phyloP scores from a whole-genome alignment of 1,139 yeast species.

The Ogataea hybrid region DNA sequence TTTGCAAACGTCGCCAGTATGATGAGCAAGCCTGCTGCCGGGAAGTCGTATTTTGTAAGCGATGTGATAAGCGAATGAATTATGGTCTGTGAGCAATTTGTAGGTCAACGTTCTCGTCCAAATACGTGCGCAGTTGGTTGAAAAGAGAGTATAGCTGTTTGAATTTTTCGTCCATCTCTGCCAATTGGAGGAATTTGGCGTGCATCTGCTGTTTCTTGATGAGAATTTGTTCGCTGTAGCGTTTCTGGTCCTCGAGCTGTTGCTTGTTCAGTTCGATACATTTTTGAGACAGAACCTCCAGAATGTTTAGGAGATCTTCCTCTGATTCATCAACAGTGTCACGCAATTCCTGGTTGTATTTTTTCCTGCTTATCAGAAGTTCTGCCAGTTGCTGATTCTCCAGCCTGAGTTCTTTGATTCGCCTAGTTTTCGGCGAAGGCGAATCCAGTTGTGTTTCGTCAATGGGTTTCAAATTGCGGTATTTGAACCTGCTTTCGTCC shows the following conservation, averaged over 20 bases:
- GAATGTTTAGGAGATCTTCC: conserved; percentile 17
- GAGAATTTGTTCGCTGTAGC: conserved; percentile 10
- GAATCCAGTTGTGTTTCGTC: neutral
- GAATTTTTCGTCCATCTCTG: conserved; percentile 15
- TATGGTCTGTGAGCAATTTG: neutral
- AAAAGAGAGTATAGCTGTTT: conserved; percentile 15
- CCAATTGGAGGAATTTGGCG: conserved; percentile 16
- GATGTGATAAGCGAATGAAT: neutral
- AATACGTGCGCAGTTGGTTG: conserved; percentile 5
- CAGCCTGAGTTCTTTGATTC: conserved; percentile 7
- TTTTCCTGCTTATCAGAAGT: conserved; percentile 19
- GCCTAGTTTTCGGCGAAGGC: neutral
- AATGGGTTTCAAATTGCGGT: neutral
- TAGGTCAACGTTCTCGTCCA: conserved; percentile 1
- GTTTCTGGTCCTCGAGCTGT: conserved; percentile 13
- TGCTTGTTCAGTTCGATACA: conserved; percentile 12
- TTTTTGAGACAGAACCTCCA: conserved; percentile 17
- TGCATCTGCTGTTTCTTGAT: conserved; percentile 15
- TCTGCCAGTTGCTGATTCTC: conserved; percentile 18
- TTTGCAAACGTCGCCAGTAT: conserved; percentile 35
- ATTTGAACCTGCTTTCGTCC: conserved; percentile 13
- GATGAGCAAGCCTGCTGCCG: conserved; percentile 11
- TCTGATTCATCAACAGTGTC: conserved; percentile 26
- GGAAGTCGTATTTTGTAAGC: conserved; percentile 23
- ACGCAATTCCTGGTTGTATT: conserved; percentile 24